Base-by-base conservation (phyloP, 176 grass and related monocot species). In the Oryza australiensis region DNA sequence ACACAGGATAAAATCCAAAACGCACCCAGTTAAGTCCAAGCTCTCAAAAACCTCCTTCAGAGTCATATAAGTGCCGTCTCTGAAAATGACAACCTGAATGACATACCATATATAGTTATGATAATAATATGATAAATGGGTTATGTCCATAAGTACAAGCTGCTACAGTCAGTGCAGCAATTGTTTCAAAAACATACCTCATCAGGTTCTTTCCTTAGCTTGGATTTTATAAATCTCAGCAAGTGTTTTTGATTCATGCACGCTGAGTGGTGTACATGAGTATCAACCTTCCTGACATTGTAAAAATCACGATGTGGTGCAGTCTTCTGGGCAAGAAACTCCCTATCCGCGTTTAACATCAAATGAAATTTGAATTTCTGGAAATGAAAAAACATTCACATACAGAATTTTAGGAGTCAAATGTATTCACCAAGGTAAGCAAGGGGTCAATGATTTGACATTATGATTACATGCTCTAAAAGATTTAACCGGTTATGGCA, bases 181-280 rank as follows among this genome's bases (percentile, higher is more conserved):
- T 63, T 73, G 37, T 27, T 65, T 72, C 59, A 70, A 62, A 64
- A 59, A 73, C 57, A 59, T 86, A 99, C 96, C 96, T 99, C 93
- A 80, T 99, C 96, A 74, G 96, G 96, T 81, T 99, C 96, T 88
- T 99, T 99, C 49, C 89, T 93, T 77, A 95, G 70, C 78, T 99
- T 99, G 29, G 93, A 99, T 63, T 99, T 95, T 76, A 99, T 99
- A 64, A 99, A 95, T 82, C 96, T 90, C 70, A 99, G 45, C 67
- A 99, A 82, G 86, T 99, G 93, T 26, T 99, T 99, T 66, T 99
- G 96, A 70, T 99, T 99, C 96, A 99, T 99, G 87, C 96, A 99
- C 68, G 96, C 96, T 42, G 96, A 99, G 87, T 99, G 96, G 78
- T 99, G 96, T 78, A 99, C 96, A 86, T 95, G 96, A 78, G 96